These are phyloP conservation scores for Cyathus striatus DNA, from an alignment of 768 basidiomycete genomes.

Conservation along the genomic window DNA sequence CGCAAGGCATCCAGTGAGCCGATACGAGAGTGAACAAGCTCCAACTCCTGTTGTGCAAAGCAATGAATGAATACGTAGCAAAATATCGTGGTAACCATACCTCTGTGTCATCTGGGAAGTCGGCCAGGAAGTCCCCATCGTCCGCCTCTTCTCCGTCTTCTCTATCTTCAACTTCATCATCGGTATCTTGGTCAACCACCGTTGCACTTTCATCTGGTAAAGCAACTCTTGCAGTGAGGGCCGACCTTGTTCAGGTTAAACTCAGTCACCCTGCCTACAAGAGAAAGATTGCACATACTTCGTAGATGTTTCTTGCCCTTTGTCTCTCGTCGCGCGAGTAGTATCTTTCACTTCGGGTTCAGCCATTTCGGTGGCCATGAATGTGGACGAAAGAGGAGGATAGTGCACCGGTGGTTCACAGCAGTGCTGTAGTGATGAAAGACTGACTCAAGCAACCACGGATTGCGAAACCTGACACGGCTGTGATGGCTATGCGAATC, in stretches of 20 bases:
- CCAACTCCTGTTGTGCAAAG: constrained; percentile 60
- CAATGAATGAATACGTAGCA: constrained; percentile 7
- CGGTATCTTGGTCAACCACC: constrained; percentile 36
- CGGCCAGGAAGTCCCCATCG: constrained; percentile 66
- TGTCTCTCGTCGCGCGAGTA: too few species aligned
- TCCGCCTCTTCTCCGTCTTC: constrained; percentile 35
- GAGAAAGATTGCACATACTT: too few species aligned
- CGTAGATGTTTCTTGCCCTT: too few species aligned
- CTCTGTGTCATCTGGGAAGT: constrained; percentile 82
- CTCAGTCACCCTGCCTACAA: too few species aligned
- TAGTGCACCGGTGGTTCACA: too few species aligned
- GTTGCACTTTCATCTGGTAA: constrained; percentile 37
- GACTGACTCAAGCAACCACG: too few species aligned
- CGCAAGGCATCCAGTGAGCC: constrained; percentile 62
- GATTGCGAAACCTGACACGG: too few species aligned
- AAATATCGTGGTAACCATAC: constrained; percentile 33
- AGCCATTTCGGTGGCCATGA: too few species aligned
- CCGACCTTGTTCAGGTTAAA: constrained; percentile 7
- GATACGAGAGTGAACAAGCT: constrained; percentile 78
- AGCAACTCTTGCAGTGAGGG: constrained; percentile 38
- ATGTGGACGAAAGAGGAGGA: too few species aligned
- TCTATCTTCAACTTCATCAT: constrained; percentile 39
- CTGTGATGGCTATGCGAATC: too few species aligned
- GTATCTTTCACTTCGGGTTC: too few species aligned
- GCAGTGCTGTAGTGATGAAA: too few species aligned